Evolutionary conservation across 2,329 filamentous ascomycete genomes (phyloP).

Genomic region (Cladophialophora bantiana): DNA sequence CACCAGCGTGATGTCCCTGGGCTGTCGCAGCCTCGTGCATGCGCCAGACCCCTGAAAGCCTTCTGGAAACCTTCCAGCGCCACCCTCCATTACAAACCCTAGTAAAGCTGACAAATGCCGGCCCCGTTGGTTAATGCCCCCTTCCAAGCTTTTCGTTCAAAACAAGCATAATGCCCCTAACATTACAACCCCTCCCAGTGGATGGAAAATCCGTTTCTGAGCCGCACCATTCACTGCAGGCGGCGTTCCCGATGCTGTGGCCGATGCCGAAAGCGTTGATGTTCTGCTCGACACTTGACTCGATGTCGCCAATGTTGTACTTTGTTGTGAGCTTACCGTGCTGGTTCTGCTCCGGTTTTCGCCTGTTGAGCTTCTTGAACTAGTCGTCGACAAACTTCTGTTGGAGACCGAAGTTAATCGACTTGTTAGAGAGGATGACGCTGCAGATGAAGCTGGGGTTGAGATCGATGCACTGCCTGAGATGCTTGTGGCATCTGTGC

Average conservation of each 20-base stretch:
- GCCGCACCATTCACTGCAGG: slow-evolving; percentile 20
- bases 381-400: slow-evolving; percentile 1
- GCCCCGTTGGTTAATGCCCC: not conserved
- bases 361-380: not conserved
- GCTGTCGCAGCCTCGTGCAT: slow-evolving; percentile 22
- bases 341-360: not conserved
- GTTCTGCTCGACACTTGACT: slow-evolving; percentile 8
- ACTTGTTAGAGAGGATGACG: not conserved
- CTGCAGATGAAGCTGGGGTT: not conserved
- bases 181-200: slow-evolving; percentile 8
- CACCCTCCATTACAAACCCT: slow-evolving; percentile 20
- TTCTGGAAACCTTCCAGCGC: slow-evolving; percentile 27
- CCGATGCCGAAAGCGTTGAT: slow-evolving; percentile 6
- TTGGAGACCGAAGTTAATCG: not conserved
- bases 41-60: slow-evolving; percentile 7
- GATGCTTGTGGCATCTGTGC: not conserved
- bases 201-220: slow-evolving; percentile 1
- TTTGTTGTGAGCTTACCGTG: slow-evolving; percentile 3
- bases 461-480: not conserved
- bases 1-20: not conserved
- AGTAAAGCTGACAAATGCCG: slow-evolving; percentile 26
- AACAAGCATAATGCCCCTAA: slow-evolving; percentile 7
- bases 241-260: slow-evolving; percentile 20
- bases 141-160: slow-evolving; percentile 2
- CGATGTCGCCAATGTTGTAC: slow-evolving; percentile 20